Evolutionary conservation across 1,284 basidiomycete species (phyloP).

Genomic region (Exsudoporus floridanus): DNA sequence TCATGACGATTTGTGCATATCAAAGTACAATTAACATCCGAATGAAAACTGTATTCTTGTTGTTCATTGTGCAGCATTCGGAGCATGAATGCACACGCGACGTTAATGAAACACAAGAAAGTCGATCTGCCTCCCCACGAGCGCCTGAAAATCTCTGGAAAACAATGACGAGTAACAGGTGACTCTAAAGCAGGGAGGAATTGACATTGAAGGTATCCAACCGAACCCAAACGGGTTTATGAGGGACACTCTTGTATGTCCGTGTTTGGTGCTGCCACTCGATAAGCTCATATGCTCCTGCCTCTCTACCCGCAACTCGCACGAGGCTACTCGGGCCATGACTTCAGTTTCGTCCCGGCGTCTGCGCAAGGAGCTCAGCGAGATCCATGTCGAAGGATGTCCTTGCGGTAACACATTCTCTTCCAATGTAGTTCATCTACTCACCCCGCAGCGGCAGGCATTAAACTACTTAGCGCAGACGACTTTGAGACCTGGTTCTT

Average conservation of each 20-base stretch:
- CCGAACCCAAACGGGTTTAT: slow-evolving; percentile 7
- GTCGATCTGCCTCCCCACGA: slow-evolving; percentile 49
- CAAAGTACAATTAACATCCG: slow-evolving; percentile 6
- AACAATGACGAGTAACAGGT: slow-evolving; percentile 40
- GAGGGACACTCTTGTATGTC: slow-evolving; percentile 23
- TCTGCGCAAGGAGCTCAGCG: slow-evolving; percentile 69
- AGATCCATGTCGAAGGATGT: slow-evolving; percentile 67
- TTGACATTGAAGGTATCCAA: slow-evolving; percentile 24
- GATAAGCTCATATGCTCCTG: not conserved
- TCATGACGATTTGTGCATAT: slow-evolving; percentile 6
- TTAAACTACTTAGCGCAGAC: slow-evolving; percentile 66
- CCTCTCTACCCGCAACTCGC: slow-evolving; percentile 11
- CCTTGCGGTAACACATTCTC: slow-evolving; percentile 54
- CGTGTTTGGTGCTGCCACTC: slow-evolving; percentile 19
- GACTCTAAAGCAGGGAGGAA: slow-evolving; percentile 39
- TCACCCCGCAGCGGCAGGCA: slow-evolving; percentile 46
- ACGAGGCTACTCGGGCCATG: slow-evolving; percentile 41
- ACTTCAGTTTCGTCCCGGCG: slow-evolving; percentile 64
- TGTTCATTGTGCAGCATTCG: slow-evolving; percentile 35
- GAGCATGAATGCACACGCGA: slow-evolving; percentile 31
- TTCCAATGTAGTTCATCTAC: not conserved
- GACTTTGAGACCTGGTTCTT: slow-evolving; percentile 74
- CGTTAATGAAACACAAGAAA: slow-evolving; percentile 33
- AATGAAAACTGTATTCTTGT: slow-evolving; percentile 28
- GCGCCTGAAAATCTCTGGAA: slow-evolving; percentile 44